phyloP scores from a whole-genome alignment of 2,329 filamentous ascomycete genomes.

The Xylariales sp. region DNA sequence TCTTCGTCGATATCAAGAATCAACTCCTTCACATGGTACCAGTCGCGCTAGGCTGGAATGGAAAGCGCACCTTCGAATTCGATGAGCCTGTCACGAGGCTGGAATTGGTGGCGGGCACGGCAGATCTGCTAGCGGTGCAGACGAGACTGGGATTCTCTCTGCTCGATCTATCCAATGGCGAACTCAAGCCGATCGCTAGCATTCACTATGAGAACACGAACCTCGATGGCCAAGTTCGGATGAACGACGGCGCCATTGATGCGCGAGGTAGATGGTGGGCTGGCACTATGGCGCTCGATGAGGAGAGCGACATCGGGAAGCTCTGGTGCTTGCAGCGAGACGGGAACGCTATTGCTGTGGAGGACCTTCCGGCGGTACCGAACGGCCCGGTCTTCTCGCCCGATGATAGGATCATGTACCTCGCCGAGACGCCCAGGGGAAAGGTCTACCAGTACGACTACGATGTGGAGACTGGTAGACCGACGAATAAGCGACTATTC shows the following conservation, averaged over 20 bases:
- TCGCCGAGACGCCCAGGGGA: constrained; percentile 8
- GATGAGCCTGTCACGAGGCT: constrained; percentile 18
- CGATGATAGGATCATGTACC: constrained; percentile 15
- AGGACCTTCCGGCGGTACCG: constrained; percentile 14
- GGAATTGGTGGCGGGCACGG: constrained; percentile 13
- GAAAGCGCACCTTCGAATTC: constrained; percentile 11
- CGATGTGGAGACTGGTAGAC: constrained; percentile 11
- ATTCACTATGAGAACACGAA: constrained; percentile 10
- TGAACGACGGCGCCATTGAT: constrained; percentile 22
- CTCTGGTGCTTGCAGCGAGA: constrained; percentile 17
- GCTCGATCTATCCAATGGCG: constrained; percentile 14
- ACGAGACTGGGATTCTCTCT: constrained; percentile 17
- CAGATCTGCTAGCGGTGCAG: constrained; percentile 17
- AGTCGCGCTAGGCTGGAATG: constrained; percentile 12
- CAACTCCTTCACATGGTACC: constrained; percentile 18
- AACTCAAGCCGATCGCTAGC: constrained; percentile 13
- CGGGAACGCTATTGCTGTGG: constrained; percentile 8
- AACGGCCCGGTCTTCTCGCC: constrained; percentile 22
- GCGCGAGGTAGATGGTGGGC: constrained; percentile 19
- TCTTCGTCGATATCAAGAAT: constrained; percentile 23
- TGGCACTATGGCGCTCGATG: constrained; percentile 19
- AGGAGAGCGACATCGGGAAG: constrained; percentile 16
- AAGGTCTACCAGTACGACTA: constrained; percentile 14
- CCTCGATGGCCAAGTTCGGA: constrained; percentile 17
- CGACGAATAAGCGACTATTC: constrained; percentile 10